Base-by-base conservation (phyloP, 306 rosid genomes). In the Sechiopsis laciniata region DNA sequence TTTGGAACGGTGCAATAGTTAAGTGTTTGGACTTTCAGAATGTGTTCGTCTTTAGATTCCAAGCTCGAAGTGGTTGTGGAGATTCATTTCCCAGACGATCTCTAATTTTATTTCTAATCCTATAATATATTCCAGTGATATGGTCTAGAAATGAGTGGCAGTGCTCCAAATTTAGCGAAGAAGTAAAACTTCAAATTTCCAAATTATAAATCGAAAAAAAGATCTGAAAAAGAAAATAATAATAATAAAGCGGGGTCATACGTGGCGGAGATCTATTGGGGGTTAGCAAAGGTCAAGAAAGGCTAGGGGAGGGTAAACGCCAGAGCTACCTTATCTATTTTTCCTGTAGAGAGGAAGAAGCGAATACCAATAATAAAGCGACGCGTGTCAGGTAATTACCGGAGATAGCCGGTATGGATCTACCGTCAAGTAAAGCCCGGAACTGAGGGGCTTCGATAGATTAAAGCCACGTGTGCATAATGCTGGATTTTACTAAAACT, bases 401-500 rank as follows among this genome's bases (percentile, higher is more conserved):
- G 71, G 53, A 19, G 29, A 21, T 10, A 17, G 54, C 53, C 32
- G 54, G 54, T 40, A 10, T n/a, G 10, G 71, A 64, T 64, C 26
- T 11, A 67, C 72, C 48, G 48, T 8, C 11, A 11, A 42, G 7
- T 12, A 48, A 68, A 42, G 48, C 11, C 56, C 37, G 53, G 55
- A 68, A 48, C 7, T 48, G 55, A 45, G 40, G 72, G 73, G 6
- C 37, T 68, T 22, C 57, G 21, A 21, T 14, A 8, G 73, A 48
- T 48, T 48, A 68, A 2, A 14, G 57, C 8, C 73, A 68, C 73
- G 73, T 68, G 73, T 68, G 56, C 55, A 21, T 11, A 46, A 67
- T 35, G 29, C 17, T 64, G 55, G 13, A 3, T 68, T 20, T 42
- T 42, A 5, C 19, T 65, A 42, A 65, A 65, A 65, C 32, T 42